A percentile compares a stretch with the other conserved stretches of the same genome.
phyloP scores from a whole-genome alignment of 2,329 filamentous ascomycete species.

The Verticillium longisporum region DNA sequence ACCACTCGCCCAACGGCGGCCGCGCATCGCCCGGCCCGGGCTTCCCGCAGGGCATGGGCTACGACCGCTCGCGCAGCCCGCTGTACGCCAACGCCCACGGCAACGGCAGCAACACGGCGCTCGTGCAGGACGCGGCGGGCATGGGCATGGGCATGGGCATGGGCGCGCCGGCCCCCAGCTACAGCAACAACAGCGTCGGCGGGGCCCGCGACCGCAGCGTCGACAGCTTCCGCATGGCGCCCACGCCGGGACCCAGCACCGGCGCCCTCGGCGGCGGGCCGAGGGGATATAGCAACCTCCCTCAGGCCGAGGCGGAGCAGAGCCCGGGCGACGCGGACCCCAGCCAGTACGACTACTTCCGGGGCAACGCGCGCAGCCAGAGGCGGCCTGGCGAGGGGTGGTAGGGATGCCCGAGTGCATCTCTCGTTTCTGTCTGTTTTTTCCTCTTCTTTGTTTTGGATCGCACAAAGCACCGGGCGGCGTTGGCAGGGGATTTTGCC shows the following conservation, averaged over 20 bases:
- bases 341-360: constrained; percentile 51
- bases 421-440: not conserved
- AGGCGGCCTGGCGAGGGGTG: not conserved
- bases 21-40: constrained; percentile 7
- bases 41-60: constrained; percentile 11
- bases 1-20: constrained; percentile 8
- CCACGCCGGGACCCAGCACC: constrained; percentile 32
- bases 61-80: constrained; percentile 31
- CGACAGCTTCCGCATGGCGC: constrained; percentile 17
- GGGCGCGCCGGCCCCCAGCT: constrained; percentile 17
- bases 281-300: constrained; percentile 51
- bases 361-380: constrained; percentile 19
- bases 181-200: constrained; percentile 3
- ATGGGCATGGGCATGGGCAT: constrained; percentile 46
- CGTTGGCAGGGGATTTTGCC: not conserved
- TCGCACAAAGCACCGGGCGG: not conserved
- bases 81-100: constrained; percentile 39
- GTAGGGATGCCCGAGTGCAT: not conserved
- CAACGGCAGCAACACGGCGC: constrained; percentile 46
- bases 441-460: not conserved
- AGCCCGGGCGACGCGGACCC: constrained; percentile 30
- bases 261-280: constrained; percentile 52
- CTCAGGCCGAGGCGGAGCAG: constrained; percentile 42
- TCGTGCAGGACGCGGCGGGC: constrained; percentile 45
- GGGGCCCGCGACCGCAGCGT: constrained; percentile 15